Evolutionary conservation across 768 basidiomycete genomes (phyloP).

Genomic region (Zangia roseola): DNA sequence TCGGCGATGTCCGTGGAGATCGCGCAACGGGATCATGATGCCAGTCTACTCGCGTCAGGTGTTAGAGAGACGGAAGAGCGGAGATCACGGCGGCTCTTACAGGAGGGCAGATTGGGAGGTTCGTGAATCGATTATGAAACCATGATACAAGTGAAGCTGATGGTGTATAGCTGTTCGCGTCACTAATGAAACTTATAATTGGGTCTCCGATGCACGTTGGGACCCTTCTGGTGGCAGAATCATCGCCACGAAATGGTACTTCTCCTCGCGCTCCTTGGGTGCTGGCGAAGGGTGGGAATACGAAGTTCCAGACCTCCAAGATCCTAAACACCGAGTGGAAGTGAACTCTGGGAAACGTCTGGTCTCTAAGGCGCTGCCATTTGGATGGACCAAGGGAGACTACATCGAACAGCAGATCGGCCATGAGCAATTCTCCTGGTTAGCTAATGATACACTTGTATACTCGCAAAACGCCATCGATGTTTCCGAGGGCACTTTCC

Average conservation of each 20-base stretch:
- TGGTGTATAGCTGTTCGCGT: slow-evolving; percentile 41
- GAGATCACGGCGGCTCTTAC: slow-evolving; percentile 46
- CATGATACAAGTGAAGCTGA: slow-evolving; percentile 2
- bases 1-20: slow-evolving; percentile 34
- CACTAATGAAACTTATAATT: slow-evolving; percentile 75
- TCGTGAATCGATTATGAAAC: neutral
- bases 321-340: slow-evolving; percentile 26
- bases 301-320: slow-evolving; percentile 37
- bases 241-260: slow-evolving; percentile 80
- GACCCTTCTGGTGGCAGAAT: slow-evolving; percentile 62
- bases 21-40: slow-evolving; percentile 40
- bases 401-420: slow-evolving; percentile 74
- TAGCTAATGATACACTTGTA: slow-evolving; percentile 54
- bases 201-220: slow-evolving; percentile 68
- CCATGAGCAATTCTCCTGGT: slow-evolving; percentile 69
- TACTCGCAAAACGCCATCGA: slow-evolving; percentile 67
- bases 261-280: slow-evolving; percentile 58
- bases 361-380: slow-evolving; percentile 54
- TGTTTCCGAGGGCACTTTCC: slow-evolving; percentile 37
- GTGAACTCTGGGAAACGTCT: slow-evolving; percentile 50
- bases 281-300: slow-evolving; percentile 78
- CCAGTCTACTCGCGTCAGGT: slow-evolving; percentile 46
- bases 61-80: slow-evolving; percentile 49
- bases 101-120: slow-evolving; percentile 59
- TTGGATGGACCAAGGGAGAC: slow-evolving; percentile 56